Percentiles rank a stretch among this genome's conserved stretches.
These are phyloP conservation scores for Guyanaporus albipodus DNA, from an alignment of 768 basidiomycete genomes.

Conservation along the genomic window DNA sequence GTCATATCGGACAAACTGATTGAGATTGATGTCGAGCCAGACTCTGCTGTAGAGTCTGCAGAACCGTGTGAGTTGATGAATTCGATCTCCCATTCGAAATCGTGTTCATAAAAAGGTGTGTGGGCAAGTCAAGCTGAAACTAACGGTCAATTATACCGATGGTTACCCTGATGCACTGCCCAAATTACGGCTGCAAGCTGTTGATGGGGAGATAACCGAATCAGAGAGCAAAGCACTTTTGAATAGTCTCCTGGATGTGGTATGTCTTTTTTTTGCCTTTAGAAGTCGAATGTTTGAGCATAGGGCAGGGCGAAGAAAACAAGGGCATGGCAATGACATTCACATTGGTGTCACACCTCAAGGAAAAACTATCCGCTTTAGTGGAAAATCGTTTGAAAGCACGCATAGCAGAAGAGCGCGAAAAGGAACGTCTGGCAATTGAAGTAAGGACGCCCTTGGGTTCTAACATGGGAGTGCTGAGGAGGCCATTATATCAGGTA, in stretches of 20 bases:
- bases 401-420: slow-evolving; percentile 56
- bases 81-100: slow-evolving; percentile 1
- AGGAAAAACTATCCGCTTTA: slow-evolving; percentile 68
- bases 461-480: background rate
- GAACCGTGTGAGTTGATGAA: slow-evolving; percentile 46
- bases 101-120: slow-evolving; percentile 10
- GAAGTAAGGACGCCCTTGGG: slow-evolving; percentile 50
- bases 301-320: slow-evolving; percentile 71
- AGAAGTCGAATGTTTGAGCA: background rate
- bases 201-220: slow-evolving; percentile 64
- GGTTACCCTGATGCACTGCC: slow-evolving; percentile 85
- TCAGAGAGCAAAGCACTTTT: slow-evolving; percentile 54
- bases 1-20: slow-evolving; percentile 82
- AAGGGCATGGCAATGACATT: slow-evolving; percentile 98
- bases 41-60: slow-evolving; percentile 60
- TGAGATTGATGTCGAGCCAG: slow-evolving; percentile 84
- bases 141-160: slow-evolving; percentile 74
- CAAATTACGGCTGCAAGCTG: slow-evolving; percentile 56
- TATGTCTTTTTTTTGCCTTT: slow-evolving; percentile 31
- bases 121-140: slow-evolving; percentile 64
- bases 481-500: slow-evolving; percentile 46
- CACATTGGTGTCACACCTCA: slow-evolving; percentile 80
- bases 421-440: slow-evolving; percentile 67
- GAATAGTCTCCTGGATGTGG: slow-evolving; percentile 51
- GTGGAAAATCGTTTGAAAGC: slow-evolving; percentile 57